Base-by-base conservation (phyloP, 257 asterid species). In the Nyctanthes arbortristis region DNA sequence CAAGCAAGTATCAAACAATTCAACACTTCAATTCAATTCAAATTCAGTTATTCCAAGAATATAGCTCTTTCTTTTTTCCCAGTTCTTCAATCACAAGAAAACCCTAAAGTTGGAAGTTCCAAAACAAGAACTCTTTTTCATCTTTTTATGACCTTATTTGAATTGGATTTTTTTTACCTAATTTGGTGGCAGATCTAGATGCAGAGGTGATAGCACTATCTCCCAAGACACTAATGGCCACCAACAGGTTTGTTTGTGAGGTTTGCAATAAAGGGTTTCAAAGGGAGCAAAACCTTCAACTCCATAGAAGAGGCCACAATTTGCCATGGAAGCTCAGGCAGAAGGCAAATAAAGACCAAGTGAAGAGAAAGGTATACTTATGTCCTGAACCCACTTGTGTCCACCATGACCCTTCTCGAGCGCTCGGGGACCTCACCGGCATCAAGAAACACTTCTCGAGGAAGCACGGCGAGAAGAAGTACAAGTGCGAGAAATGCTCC, bases 181-280 rank as follows among this genome's bases (percentile, higher is more conserved):
- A 24, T 71, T 37, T 63, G 20, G 30, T 31, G 13, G 16, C 68
- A 89, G 96, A 81, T 89, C 96, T 87, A 43, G 95, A 90, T 14
- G 87, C 95, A 0, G 93, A 90, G 71, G 90, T 90, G 0, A 79
- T 90, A 22, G 96, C 93, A 2, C 85, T 88, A 24, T 90, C 97
- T 3, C 97, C 97, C 0, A 83, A 80, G 78, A 84, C 96, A 7
- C 82, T 90, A 69, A 90, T 90, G 97, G 93, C 97, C 0, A 88
- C 91, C 39, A 90, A 88, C 84, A 79, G 97, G 40, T 90, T 88
- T 30, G 75, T 88, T 4, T 88, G 96, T 59, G 96, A 90, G 55
- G 97, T 90, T 0, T 90, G 96, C 82, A 88, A 81, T 82, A 90
- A 90, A 70, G 96, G 96, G 13, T 90, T 90, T 55, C 96, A 90